Conservation (phyloP, 371 early-diverging fungal species). For the Mortierella sp. region DNA sequence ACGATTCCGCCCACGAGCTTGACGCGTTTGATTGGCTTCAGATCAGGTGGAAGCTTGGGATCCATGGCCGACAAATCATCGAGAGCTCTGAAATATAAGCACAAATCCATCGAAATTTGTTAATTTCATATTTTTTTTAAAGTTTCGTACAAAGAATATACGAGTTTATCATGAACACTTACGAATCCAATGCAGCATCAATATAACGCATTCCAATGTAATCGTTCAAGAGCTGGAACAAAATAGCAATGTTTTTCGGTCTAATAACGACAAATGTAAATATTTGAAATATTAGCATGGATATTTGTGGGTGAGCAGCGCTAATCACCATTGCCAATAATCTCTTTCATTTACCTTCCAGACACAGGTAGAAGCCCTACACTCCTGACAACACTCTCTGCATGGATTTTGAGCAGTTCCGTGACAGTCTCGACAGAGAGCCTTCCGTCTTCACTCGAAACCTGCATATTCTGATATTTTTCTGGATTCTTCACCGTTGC, state of each 20-base stretch:
- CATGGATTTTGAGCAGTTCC: conserved; percentile 83
- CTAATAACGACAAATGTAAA: conserved; percentile 23
- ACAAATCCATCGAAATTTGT: not conserved
- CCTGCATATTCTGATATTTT: conserved; percentile 52
- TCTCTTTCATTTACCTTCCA: conserved; percentile 66
- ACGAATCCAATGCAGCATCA: conserved; percentile 87
- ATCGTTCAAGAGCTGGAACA: conserved; percentile 82
- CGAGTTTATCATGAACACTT: conserved; percentile 32
- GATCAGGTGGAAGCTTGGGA: conserved; percentile 78
- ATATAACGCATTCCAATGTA: conserved; percentile 84
- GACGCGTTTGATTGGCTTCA: conserved; percentile 77
- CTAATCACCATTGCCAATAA: not conserved
- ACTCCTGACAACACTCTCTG: conserved; percentile 87
- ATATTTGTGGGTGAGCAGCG: too few species aligned
- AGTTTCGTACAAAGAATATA: not conserved
- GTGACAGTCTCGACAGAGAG: conserved; percentile 71
- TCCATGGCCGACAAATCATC: conserved; percentile 77
- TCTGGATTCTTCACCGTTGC: conserved; percentile 56
- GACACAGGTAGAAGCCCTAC: conserved; percentile 80
- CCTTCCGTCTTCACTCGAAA: conserved; percentile 67
- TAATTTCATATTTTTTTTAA: not conserved
- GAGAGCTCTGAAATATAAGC: conserved; percentile 64
- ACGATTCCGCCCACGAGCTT: conserved; percentile 77
- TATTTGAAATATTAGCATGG: not conserved
- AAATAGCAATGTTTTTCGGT: conserved; percentile 65